These are phyloP conservation scores for Arachis monticola DNA, from an alignment of 331 rosid species.

Conservation along the genomic window DNA sequence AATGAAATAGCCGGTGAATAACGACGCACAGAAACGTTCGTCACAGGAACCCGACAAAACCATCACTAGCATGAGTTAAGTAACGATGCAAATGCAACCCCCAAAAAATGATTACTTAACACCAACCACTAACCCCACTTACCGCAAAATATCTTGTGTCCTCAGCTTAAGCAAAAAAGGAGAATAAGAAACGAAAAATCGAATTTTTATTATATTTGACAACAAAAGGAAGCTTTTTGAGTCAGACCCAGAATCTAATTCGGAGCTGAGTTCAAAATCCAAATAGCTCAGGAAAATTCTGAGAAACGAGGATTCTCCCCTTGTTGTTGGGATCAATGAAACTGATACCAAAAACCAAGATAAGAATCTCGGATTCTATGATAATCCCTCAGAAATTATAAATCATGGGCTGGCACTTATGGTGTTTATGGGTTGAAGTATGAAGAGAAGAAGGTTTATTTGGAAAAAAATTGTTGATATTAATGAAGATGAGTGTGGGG, in stretches of 20 bases:
- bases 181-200: constrained; percentile 6
- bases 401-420: neutral
- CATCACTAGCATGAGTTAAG: constrained; percentile 34
- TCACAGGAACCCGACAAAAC: constrained; percentile 41
- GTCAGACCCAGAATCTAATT: constrained; percentile 23
- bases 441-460: constrained; percentile 8
- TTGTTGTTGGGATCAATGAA: too few species aligned
- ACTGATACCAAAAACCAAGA: neutral
- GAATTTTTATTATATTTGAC: constrained; percentile 18
- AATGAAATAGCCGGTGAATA: constrained; percentile 23
- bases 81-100: constrained; percentile 28
- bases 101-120: constrained; percentile 10
- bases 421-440: neutral
- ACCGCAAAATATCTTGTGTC: constrained; percentile 34
- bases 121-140: constrained; percentile 31
- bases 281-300: neutral
- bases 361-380: too few species aligned
- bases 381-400: neutral
- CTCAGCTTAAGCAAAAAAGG: neutral
- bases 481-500: constrained; percentile 43
- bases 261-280: constrained; percentile 35
- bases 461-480: constrained; percentile 4
- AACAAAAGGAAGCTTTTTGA: constrained; percentile 40
- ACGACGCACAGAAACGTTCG: constrained; percentile 34
- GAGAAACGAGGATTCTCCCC: constrained; percentile 1